A percentile compares a stretch with the other conserved stretches of the same genome.
phyloP scores from a whole-genome alignment of 805 yeast genomes.

The baker's yeast (Saccharomyces cerevisiae) region DNA sequence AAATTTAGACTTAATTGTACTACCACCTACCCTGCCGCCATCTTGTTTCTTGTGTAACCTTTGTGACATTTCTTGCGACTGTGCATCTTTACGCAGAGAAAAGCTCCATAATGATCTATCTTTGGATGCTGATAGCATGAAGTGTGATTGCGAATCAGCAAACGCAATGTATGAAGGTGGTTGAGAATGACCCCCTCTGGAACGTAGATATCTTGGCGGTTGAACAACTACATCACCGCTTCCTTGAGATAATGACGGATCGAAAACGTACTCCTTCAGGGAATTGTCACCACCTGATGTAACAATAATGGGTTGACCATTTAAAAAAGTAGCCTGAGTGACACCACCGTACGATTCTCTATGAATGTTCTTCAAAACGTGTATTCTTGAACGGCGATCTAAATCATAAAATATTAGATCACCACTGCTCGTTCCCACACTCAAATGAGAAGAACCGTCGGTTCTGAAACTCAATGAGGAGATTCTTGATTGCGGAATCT shows the following conservation, averaged over 20 bases:
- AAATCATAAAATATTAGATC: constrained; percentile 82
- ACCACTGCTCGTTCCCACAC: constrained; percentile 70
- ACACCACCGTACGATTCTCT: constrained; percentile 70
- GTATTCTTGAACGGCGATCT: constrained; percentile 63
- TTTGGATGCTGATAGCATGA: constrained; percentile 73
- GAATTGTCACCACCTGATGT: constrained; percentile 89
- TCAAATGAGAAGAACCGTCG: constrained; percentile 79
- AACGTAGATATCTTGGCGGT: constrained; percentile 85
- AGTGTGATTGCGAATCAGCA: constrained; percentile 76
- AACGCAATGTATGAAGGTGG: constrained; percentile 75
- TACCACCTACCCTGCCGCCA: constrained; percentile 51
- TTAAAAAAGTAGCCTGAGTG: constrained; percentile 60
- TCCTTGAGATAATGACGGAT: constrained; percentile 67
- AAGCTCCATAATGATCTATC: constrained; percentile 87
- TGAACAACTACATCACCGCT: constrained; percentile 49
- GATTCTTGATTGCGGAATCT: constrained; percentile 35
- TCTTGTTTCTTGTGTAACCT: constrained; percentile 41
- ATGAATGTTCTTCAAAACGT: constrained; percentile 65
- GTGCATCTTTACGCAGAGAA: constrained; percentile 91
- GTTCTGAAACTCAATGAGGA: constrained; percentile 77
- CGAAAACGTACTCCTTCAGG: constrained; percentile 85
- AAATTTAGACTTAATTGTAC: constrained; percentile 55
- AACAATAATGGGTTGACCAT: constrained; percentile 86
- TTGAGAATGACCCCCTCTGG: constrained; percentile 95
- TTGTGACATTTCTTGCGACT: constrained; percentile 88